A percentile compares a stretch with the other conserved stretches of the same genome.
phyloP scores from a whole-genome alignment of 371 early-diverging fungal species.

The Zancudomyces culisetae region DNA sequence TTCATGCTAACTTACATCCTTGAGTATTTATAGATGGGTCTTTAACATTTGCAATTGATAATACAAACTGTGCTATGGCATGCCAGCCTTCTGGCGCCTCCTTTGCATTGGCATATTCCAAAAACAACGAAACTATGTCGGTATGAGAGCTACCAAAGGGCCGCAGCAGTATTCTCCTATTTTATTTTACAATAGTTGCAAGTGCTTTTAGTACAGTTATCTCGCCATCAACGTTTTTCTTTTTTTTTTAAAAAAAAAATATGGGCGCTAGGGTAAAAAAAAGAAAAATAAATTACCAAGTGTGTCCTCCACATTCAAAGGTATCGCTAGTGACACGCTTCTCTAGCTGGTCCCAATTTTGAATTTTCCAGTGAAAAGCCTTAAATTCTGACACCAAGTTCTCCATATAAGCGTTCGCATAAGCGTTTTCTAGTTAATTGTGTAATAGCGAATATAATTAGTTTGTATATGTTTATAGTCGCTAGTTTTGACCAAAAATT shows the following conservation, averaged over 20 bases:
- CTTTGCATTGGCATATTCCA: constrained; percentile 60
- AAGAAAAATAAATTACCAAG: constrained; percentile 7
- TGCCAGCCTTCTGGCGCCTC: constrained; percentile 47
- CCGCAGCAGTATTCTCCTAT: constrained; percentile 67
- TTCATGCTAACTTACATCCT: constrained; percentile 26
- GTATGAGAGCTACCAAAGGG: constrained; percentile 69
- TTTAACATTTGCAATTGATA: constrained; percentile 59
- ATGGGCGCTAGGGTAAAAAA: not conserved
- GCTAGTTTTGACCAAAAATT: not conserved
- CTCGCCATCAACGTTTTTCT: not conserved
- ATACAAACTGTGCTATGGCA: constrained; percentile 70
- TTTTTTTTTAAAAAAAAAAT: not conserved
- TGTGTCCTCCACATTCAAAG: constrained; percentile 22
- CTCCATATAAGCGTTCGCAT: constrained; percentile 19
- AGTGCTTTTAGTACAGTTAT: too few relatives aligned
- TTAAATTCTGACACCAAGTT: constrained; percentile 19
- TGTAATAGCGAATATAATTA: not conserved
- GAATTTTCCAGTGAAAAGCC: constrained; percentile 22
- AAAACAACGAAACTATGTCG: constrained; percentile 57
- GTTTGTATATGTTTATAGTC: not conserved
- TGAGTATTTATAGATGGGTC: constrained; percentile 41
- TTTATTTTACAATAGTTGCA: too few relatives aligned
- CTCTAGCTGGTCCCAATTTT: constrained; percentile 20
- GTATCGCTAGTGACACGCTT: constrained; percentile 18
- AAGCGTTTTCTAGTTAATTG: not conserved